These are phyloP conservation scores for Solanum verrucosum DNA, from an alignment of 257 asterid species.

Conservation along the genomic window DNA sequence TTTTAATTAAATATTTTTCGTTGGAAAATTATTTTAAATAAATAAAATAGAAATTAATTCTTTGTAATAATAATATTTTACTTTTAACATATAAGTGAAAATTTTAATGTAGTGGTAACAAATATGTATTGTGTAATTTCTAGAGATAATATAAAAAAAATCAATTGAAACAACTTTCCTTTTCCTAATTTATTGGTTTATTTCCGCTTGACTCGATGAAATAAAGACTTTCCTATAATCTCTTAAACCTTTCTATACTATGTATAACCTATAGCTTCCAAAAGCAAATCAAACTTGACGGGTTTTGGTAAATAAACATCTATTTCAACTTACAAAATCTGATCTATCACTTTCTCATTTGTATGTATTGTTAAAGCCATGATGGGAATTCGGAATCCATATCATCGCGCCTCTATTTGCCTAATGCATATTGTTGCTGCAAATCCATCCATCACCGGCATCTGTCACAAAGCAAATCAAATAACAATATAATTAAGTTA, in stretches of 20 bases:
- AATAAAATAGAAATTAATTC: neutral
- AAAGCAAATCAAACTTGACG: slow-evolving; percentile 16
- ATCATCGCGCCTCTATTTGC: slow-evolving; percentile 21
- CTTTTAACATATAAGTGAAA: neutral
- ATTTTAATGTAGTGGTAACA: neutral
- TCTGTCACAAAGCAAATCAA: neutral
- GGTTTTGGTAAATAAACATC: slow-evolving; percentile 35
- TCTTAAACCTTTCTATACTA: neutral
- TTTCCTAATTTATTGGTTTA: neutral
- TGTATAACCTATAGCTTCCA: slow-evolving; percentile 4
- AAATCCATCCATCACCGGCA: no score
- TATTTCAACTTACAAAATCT: slow-evolving; percentile 19
- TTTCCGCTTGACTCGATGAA: neutral
- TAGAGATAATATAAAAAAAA: neutral
- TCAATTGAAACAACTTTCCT: neutral
- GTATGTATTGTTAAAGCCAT: no score
- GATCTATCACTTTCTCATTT: slow-evolving; percentile 23
- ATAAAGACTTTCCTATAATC: neutral
- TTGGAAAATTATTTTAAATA: neutral
- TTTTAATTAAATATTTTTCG: no score
- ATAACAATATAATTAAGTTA: neutral
- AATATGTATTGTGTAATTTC: neutral
- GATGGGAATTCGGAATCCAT: no score
- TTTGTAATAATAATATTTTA: neutral
- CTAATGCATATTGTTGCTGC: no score